These are phyloP conservation scores for Microdochium trichocladiopsis DNA, from an alignment of 2,329 filamentous ascomycete species.

Conservation along the genomic window DNA sequence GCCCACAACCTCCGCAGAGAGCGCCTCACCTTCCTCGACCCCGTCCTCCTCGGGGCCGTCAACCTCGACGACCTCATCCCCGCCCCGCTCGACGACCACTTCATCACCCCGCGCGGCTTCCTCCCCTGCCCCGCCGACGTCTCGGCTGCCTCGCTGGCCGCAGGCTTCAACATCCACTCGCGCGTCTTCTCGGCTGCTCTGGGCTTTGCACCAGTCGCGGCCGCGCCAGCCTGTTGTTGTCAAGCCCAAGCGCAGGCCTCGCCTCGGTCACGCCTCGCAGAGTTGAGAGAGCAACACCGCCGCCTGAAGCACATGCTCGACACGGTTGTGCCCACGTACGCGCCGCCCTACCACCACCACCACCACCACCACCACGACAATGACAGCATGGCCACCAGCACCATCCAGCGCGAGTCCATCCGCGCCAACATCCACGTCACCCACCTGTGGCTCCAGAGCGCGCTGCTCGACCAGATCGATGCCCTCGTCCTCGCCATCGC, in stretches of 20 bases:
- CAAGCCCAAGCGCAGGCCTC: too few species aligned
- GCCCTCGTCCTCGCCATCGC: conserved; percentile 9
- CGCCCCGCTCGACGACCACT: conserved; percentile 22
- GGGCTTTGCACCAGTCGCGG: not conserved
- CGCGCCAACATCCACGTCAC: conserved; percentile 27
- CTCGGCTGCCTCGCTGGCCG: conserved; percentile 12
- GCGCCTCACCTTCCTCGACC: conserved; percentile 19
- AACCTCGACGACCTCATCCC: conserved; percentile 24
- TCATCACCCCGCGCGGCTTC: conserved; percentile 15
- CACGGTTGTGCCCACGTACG: conserved; percentile 6
- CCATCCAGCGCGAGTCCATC: conserved; percentile 15
- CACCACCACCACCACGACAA: not conserved
- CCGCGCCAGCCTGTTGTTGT: not conserved
- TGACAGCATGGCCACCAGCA: not conserved
- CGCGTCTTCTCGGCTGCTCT: conserved; percentile 12
- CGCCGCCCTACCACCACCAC: conserved; percentile 4
- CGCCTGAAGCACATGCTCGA: conserved; percentile 22
- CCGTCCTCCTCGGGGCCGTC: conserved; percentile 16
- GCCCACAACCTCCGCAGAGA: conserved; percentile 12
- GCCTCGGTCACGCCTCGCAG: conserved; percentile 8
- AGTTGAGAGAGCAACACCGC: conserved; percentile 16
- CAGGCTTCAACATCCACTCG: conserved; percentile 20
- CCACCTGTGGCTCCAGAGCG: conserved; percentile 28
- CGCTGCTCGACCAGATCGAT: conserved; percentile 25
- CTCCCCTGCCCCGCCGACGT: conserved; percentile 2